Base-by-base conservation (phyloP, 2,329 filamentous ascomycete genomes). In the Nemania sp. region DNA sequence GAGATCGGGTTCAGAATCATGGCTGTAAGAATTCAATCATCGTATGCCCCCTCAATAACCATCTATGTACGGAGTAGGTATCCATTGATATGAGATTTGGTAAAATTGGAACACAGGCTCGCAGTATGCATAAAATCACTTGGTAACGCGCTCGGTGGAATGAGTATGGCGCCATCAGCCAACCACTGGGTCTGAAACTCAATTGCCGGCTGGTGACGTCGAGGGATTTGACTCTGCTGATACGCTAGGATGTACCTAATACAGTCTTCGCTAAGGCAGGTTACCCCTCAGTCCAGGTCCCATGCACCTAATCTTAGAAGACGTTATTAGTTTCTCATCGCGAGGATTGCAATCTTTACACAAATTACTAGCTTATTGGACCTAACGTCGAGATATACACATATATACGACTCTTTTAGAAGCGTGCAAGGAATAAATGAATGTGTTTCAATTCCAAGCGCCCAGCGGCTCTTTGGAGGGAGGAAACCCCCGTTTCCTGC, bases 1-100 rank as follows among this genome's bases (percentile, higher is more conserved):
- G 90, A 93, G 52, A 96, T 88, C 65, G 91, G 89, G 41, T 88
- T 87, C 49, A 96, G 83, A 67, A 93, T 90, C 91, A 94, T 94
- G 32, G 26, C 66, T 3, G 58, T 27, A 18, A 7, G 2, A 8
- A 24, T 45, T 15, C 8, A 29, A 29, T 29, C 11, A 22, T 52
- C 5, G 5, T 52, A 29, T 18, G 15, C 2, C 22, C 5, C 38
- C n/a, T 10, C 29, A 15, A 32, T 51, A 24, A 47, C 6, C n/a
- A 10, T 22, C 41, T n/a, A n/a, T n/a, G n/a, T n/a, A n/a, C n/a
- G n/a, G 32, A 5, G 32, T 13, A 49, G 2, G 10, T 3, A 24
- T 49, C 45, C 26, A 20, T 24, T 3, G 7, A 24, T 49, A 8
- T 49, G 10, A 10, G 13, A 24, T 49, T 24, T 5, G 20, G 1